Evolutionary conservation across 805 yeast genomes (phyloP).

Genomic region (Scheffersomyces lignosus): DNA sequence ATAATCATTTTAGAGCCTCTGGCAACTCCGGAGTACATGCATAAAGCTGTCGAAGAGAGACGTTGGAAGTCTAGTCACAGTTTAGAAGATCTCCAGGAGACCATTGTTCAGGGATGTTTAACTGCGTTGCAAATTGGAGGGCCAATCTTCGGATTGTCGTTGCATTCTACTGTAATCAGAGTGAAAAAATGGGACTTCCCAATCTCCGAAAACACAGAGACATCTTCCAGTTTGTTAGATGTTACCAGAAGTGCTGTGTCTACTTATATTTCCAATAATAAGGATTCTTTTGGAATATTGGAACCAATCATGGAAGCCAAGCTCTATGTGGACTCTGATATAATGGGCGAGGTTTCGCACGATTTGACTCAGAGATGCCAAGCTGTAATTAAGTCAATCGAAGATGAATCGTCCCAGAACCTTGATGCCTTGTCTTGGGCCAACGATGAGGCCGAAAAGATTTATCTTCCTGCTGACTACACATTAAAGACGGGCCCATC

Average conservation of each 20-base stretch:
- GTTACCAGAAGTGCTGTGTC: slow-evolving; percentile 41
- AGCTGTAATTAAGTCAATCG: slow-evolving; percentile 71
- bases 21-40: slow-evolving; percentile 28
- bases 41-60: slow-evolving; percentile 25
- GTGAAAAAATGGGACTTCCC: slow-evolving; percentile 57
- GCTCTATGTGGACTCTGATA: slow-evolving; percentile 66
- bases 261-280: slow-evolving; percentile 20
- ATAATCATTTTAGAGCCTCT: slow-evolving; percentile 35
- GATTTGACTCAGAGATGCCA: slow-evolving; percentile 79
- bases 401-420: slow-evolving; percentile 52
- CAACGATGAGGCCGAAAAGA: slow-evolving; percentile 54
- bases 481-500: slow-evolving; percentile 42
- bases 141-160: slow-evolving; percentile 51
- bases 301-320: slow-evolving; percentile 87
- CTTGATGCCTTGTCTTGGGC: slow-evolving; percentile 47
- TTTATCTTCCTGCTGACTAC: slow-evolving; percentile 78
- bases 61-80: slow-evolving; percentile 52
- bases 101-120: slow-evolving; percentile 56
- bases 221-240: slow-evolving; percentile 42
- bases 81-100: slow-evolving; percentile 51
- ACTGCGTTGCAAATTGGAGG: slow-evolving; percentile 73
- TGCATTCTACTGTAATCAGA: slow-evolving; percentile 61
- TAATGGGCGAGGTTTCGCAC: slow-evolving; percentile 79
- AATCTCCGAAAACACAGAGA: slow-evolving; percentile 41
- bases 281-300: slow-evolving; percentile 50